Conservation (phyloP, 164 flowering plant genomes). For the Vitis rotundifolia region DNA sequence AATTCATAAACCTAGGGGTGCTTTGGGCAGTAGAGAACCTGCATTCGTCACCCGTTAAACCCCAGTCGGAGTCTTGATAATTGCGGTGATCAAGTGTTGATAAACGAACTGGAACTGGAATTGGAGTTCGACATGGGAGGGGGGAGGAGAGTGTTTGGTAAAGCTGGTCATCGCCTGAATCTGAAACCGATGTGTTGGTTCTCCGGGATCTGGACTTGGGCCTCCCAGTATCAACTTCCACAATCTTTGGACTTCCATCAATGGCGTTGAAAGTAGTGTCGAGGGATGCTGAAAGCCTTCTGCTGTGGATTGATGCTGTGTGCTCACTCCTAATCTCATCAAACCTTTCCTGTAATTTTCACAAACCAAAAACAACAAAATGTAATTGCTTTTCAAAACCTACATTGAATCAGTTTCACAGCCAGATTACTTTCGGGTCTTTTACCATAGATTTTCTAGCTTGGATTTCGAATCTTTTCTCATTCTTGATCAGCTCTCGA, state of each 20-base stretch:
- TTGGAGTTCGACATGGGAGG: conserved; percentile 22
- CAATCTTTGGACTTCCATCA: conserved; percentile 56
- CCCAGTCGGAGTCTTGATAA: conserved; percentile 35
- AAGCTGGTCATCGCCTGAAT: conserved; percentile 30
- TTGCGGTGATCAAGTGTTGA: conserved; percentile 27
- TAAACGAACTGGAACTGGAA: conserved; percentile 21
- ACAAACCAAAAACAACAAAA: neutral
- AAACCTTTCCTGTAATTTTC: conserved; percentile 49
- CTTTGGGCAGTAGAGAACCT: conserved; percentile 58
- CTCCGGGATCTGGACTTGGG: conserved; percentile 48
- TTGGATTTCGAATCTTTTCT: conserved; percentile 25
- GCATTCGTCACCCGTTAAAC: conserved; percentile 36
- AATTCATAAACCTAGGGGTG: conserved; percentile 43
- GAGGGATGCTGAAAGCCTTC: conserved; percentile 61
- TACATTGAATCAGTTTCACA: neutral
- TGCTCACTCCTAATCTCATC: conserved; percentile 68
- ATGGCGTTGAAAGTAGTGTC: conserved; percentile 25
- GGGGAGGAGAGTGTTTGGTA: conserved; percentile 36
- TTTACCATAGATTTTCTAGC: conserved; percentile 52
- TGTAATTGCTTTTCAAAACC: neutral
- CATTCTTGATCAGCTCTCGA: conserved; percentile 21
- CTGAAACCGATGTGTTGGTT: conserved; percentile 25
- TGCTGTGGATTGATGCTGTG: conserved; percentile 55
- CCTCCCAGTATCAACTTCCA: conserved; percentile 55
- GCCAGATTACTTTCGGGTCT: neutral